Evolutionary conservation across 257 asterid genomes (phyloP).

Genomic region (Solanum tarapatanum): DNA sequence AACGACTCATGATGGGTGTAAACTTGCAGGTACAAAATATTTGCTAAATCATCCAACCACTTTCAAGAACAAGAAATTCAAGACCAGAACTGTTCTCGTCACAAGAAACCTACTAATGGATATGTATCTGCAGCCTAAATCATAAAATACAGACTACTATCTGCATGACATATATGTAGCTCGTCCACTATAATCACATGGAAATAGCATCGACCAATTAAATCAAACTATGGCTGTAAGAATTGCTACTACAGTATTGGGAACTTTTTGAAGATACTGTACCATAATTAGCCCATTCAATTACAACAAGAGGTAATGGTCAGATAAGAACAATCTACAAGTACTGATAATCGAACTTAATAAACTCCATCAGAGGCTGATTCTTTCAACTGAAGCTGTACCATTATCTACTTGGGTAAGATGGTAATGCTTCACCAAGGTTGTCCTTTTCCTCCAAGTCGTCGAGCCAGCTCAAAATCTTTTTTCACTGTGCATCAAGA

Average conservation of each 20-base stretch:
- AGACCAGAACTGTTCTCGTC: background rate
- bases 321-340: background rate
- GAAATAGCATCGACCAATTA: background rate
- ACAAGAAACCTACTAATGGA: background rate
- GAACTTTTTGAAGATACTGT: background rate
- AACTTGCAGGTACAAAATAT: background rate
- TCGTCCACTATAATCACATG: background rate
- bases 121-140: background rate
- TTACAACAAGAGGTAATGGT: background rate
- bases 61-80: background rate
- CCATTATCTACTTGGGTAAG: background rate
- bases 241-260: background rate
- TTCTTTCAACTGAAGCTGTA: background rate
- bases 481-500: constrained; percentile 61
- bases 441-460: constrained; percentile 82
- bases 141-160: background rate
- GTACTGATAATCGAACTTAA: background rate
- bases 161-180: background rate
- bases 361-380: background rate
- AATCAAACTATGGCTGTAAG: background rate
- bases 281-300: background rate
- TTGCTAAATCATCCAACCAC: background rate
- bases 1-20: background rate
- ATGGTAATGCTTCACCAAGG: constrained; percentile 46
- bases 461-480: constrained; percentile 83